Base-by-base conservation (phyloP, 768 basidiomycete genomes). In the Xanthoconium stramineum region DNA sequence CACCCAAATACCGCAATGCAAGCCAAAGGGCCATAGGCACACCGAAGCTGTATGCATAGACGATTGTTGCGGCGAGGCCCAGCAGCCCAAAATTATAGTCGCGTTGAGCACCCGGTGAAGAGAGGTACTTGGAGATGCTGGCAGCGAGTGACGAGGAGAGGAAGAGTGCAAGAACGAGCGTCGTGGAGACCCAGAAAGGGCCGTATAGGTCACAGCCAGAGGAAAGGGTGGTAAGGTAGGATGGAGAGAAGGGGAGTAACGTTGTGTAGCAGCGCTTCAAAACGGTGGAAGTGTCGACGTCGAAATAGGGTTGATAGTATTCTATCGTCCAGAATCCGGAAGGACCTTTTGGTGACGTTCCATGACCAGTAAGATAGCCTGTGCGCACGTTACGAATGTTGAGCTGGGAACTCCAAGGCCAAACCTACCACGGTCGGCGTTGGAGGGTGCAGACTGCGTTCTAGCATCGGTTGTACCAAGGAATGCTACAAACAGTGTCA, bases 161-260 rank as follows among this genome's bases (percentile, higher is more conserved):
- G 77, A 95, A 98, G 56, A 98, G 84, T 0, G 88, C 80, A 68
- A 98, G 92, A 43, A 97, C 88, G 59, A 99, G 84, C 1, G 96
- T 98, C 2, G 94, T 96, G 37, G 97, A 81, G 1, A 95, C 93
- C 96, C 96, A 99, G 77, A 99, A 98, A 2, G 96, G 94, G 0
- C 95, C 95, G 68, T 91, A 89, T 39, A 91, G 81, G 68, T 91
- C 89, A 39, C 61, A 61, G 10, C 69, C 67, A 15, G 78, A 69
- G 40, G 85, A 78, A 42, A 88, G 88, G 51, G 78, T 80, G 6
- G 84, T 76, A 49, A 84, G 78, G 66, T 84, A 91, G 42, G 81
- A 79, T 5, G 83, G 73, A 32, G 85, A 80, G 30, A 80, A 79
- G n/a, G 89, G 89, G n/a, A 89, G 81, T 52, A 93, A 75, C 0